Base-by-base conservation (phyloP, 192 early-diverging fungal genomes). In the Entomortierella parvispora region DNA sequence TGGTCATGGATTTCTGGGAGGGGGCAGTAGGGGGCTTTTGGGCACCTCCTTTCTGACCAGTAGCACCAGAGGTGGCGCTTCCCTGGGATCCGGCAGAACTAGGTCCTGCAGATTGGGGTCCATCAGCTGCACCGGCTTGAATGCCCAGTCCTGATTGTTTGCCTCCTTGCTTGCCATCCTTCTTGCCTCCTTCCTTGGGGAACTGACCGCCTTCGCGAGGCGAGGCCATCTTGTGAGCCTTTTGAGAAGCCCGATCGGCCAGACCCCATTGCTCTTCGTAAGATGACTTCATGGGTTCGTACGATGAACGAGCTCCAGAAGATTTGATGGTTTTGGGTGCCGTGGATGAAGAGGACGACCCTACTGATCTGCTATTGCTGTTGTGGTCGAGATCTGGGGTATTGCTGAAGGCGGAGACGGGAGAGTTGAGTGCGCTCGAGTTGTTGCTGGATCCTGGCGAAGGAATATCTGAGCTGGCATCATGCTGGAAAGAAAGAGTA, bases 1-100 rank as follows among this genome's bases (percentile, higher is more conserved):
- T 97, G 25, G 93, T 95, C 92, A 94, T 90, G 42, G 65, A 68
- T 37, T 77, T 77, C 58, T 77, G 74, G 40, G 74, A 77, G 18
- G 74, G 74, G 1, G 60, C 66, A 15, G n/a, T n/a, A n/a, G 46
- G 47, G n/a, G 74, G 74, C 42, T 68, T 68, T 12, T 68, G 53
- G 0, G 58, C 32, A 49, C 65, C 74, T 7, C 70, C 57, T 18
- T 61, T 62, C n/a, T 25, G 34, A 9, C 52, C 58, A n/a, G 55
- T 3, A 29, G 60, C 43, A 40, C 55, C 22, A 20, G 62, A 23
- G 23, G 58, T 62, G 26, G 45, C 63, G 15, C 63, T 34, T 14
- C 53, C 25, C 23, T 29, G 34, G 15, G 58, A 42, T 20, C 43
- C 71, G 31, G 63, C 58, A 15, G 63, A 55, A 31, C 12, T 52